Evolutionary conservation across 176 grass and related monocot species (phyloP), one percentile per base, ranked within the genome.

Genomic region (Poa pratensis): DNA sequence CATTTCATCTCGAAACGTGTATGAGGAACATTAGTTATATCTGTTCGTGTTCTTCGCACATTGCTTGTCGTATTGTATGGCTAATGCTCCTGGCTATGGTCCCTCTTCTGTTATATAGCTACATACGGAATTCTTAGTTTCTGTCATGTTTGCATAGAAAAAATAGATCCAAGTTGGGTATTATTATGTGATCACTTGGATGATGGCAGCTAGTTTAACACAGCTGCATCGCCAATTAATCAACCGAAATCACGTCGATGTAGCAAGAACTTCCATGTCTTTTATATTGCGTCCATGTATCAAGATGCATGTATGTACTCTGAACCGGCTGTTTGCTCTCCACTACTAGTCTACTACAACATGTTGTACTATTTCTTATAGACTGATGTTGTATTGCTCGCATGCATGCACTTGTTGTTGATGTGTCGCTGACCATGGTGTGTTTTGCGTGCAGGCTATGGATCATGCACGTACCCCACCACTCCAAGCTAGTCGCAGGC

Each of bases 381-480:
- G 12, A 13, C 8, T 43, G 45, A 12, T 12, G 22, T 26, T 26
- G 3, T 27, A 45, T 49, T 26, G 11, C n/a, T 78, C 15, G 24
- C 23, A 14, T 48, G 46, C 46, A 48, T 14, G 5, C 61, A 32
- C 61, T 14, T 61, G 13, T 9, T 62, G 15, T 79, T 77, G 18
- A 71, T 43, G 4, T 61, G 27, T 75, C 7, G 12, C 2, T 73
- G 32, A 23, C 17, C 23, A 42, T 27, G 22, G 10, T 59, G 2
- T 87, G n/a, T 66, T 63, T 54, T 28, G 71, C 46, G 0, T 83
- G 43, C 84, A 90, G 88, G 88, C 66, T 50, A 90, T 22, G 66
- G 84, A 79, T 78, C 79, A 3, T 83, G 80, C 80, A 86, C 65
- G 55, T 86, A 86, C 80, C 8, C 28, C 20, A 90, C 65, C n/a